Percentiles rank a stretch among this genome's conserved stretches.
Conservation (phyloP, 2,329 filamentous ascomycete genomes). For the Tolypocladium nubicola region DNA sequence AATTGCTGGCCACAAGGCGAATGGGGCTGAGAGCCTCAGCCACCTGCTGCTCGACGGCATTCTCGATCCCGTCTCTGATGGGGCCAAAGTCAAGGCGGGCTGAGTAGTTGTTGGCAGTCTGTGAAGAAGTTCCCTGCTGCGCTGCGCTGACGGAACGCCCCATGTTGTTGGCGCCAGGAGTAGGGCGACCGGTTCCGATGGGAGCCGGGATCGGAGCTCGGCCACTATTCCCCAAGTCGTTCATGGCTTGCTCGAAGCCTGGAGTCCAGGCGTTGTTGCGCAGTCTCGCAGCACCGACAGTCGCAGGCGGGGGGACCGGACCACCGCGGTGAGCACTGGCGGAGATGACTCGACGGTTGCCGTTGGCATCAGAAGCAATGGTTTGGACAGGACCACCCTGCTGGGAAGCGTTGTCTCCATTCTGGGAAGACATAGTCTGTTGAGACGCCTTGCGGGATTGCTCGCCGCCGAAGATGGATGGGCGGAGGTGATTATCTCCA, state of each 20-base stretch:
- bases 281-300: neutral
- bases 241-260: slow-evolving; percentile 1
- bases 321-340: neutral
- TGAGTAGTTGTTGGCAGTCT: neutral
- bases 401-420: neutral
- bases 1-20: slow-evolving; percentile 13
- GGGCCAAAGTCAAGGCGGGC: neutral
- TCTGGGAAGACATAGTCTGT: neutral
- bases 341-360: neutral
- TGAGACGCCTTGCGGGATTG: neutral
- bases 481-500: neutral
- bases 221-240: neutral
- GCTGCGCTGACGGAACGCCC: neutral
- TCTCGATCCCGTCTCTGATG: slow-evolving; percentile 15
- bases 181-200: neutral
- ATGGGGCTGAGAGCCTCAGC: slow-evolving; percentile 19
- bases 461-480: neutral
- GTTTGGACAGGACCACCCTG: neutral
- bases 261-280: neutral
- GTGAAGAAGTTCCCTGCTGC: neutral
- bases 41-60: slow-evolving; percentile 18
- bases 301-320: neutral
- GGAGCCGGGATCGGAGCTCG: neutral
- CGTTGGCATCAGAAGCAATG: neutral
- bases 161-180: neutral